A percentile compares a stretch with the other conserved stretches of the same genome.
These are phyloP conservation scores for Raffaelea ambrosiae DNA, from an alignment of 2,329 filamentous ascomycete genomes.

Conservation along the genomic window DNA sequence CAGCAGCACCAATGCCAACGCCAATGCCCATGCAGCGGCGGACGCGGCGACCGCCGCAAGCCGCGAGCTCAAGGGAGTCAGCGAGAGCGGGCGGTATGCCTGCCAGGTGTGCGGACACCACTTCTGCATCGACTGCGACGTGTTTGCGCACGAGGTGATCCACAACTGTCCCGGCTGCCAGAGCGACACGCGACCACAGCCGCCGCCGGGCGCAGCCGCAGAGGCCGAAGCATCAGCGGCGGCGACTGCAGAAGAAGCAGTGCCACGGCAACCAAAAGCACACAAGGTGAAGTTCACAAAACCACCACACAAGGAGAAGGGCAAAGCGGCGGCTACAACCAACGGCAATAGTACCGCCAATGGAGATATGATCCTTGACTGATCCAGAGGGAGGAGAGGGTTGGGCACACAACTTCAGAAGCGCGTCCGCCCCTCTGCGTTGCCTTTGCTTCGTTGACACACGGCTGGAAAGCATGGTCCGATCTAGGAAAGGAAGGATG, in stretches of 20 bases:
- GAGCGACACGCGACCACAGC: slow-evolving; percentile 31
- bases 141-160: slow-evolving; percentile 87
- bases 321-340: not conserved
- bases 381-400: not conserved
- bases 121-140: slow-evolving; percentile 97
- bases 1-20: slow-evolving; percentile 11
- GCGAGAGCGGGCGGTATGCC: slow-evolving; percentile 80
- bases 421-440: too few species aligned
- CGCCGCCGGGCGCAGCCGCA: not conserved
- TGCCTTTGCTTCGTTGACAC: too few species aligned
- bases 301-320: not conserved
- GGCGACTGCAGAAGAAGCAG: not conserved
- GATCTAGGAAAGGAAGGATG: too few species aligned
- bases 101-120: slow-evolving; percentile 82
- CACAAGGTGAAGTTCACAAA: not conserved
- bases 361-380: not conserved
- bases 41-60: slow-evolving; percentile 4
- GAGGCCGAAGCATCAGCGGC: not conserved
- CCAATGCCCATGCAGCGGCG: slow-evolving; percentile 1
- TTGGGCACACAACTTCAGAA: not conserved
- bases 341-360: slow-evolving; percentile 1
- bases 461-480: too few species aligned
- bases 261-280: not conserved
- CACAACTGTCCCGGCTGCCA: slow-evolving; percentile 95
- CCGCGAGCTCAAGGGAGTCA: slow-evolving; percentile 52